Evolutionary conservation across 345 rosid species (phyloP).

Genomic region (Excoecaria agallocha): DNA sequence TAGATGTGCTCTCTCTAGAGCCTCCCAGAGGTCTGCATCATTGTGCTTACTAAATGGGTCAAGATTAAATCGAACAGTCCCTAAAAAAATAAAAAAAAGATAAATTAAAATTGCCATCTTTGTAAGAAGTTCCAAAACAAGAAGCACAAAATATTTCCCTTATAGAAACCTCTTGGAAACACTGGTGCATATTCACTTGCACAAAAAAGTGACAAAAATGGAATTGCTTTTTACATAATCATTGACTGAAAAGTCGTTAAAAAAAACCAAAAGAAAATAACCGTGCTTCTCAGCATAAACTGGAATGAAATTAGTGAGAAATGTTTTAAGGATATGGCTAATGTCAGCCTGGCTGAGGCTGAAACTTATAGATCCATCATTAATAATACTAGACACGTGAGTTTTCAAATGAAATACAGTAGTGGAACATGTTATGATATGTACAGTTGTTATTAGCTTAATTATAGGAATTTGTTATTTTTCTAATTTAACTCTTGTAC

Average conservation of each 20-base stretch:
- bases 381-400: background rate
- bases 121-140: background rate
- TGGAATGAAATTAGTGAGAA: background rate
- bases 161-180: no score
- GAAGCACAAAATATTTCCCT: background rate
- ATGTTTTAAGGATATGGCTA: background rate
- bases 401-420: background rate
- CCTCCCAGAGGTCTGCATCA: slow-evolving; percentile 98
- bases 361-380: background rate
- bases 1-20: slow-evolving; percentile 94
- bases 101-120: background rate
- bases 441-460: no score
- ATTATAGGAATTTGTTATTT: no score
- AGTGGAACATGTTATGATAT: no score
- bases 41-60: slow-evolving; percentile 96
- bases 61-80: slow-evolving; percentile 91
- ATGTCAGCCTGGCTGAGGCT: background rate
- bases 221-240: background rate
- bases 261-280: no score
- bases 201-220: background rate
- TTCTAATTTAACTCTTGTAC: no score
- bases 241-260: background rate
- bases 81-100: slow-evolving; percentile 34
- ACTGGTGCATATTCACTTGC: background rate
- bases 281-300: no score